These are phyloP conservation scores for Sporisorium iseilematis-ciliati DNA, from an alignment of 1,284 basidiomycete species.

Conservation along the genomic window DNA sequence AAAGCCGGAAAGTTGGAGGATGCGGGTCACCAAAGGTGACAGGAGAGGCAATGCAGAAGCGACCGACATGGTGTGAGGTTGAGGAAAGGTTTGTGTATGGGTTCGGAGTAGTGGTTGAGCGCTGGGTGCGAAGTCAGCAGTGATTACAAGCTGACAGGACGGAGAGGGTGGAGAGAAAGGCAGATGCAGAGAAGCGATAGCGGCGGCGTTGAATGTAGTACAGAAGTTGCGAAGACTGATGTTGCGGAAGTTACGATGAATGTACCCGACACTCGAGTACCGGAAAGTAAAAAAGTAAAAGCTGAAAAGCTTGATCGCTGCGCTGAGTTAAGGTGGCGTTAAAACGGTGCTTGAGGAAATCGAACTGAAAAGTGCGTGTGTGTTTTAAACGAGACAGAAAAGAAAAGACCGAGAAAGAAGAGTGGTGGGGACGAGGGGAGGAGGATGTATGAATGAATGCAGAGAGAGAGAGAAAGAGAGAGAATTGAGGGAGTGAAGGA, in stretches of 20 bases:
- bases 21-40: conserved; percentile 94
- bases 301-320: too few relatives aligned
- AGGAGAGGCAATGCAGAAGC: conserved; percentile 57
- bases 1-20: conserved; percentile 90
- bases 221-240: neutral
- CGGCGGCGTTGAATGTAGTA: neutral
- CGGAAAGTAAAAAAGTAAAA: too few relatives aligned
- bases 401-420: too few relatives aligned
- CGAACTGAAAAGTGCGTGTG: too few relatives aligned
- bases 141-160: too few relatives aligned
- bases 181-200: neutral
- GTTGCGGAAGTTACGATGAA: too few relatives aligned
- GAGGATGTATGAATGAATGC: neutral
- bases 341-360: too few relatives aligned
- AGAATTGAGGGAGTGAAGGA: conserved; percentile 6
- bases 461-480: neutral
- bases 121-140: too few relatives aligned
- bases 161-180: neutral
- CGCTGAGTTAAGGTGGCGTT: too few relatives aligned
- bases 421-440: neutral
- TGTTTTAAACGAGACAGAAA: too few relatives aligned
- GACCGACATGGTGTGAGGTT: conserved; percentile 31
- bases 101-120: neutral
- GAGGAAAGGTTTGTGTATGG: too few relatives aligned
- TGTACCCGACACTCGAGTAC: too few relatives aligned